These are phyloP conservation scores for Pseudozyma pruni DNA, from an alignment of 1,284 basidiomycete genomes.

Conservation along the genomic window DNA sequence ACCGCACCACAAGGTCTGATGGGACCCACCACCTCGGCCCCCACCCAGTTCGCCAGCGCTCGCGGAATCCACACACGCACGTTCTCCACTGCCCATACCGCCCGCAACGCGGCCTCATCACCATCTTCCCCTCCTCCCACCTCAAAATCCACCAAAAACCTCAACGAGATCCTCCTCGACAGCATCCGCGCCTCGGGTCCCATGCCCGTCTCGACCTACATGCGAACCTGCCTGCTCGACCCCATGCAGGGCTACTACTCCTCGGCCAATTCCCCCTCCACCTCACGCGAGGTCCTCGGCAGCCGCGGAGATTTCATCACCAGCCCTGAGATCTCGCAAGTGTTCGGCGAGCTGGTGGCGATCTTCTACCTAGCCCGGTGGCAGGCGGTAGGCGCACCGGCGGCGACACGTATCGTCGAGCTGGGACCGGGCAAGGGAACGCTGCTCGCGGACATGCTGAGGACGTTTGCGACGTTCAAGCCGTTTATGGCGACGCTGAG, in stretches of 20 bases:
- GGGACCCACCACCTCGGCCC: conserved; percentile 20
- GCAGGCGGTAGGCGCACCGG: conserved; percentile 73
- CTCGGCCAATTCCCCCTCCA: conserved; percentile 36
- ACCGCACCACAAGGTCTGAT: conserved; percentile 22
- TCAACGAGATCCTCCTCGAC: conserved; percentile 43
- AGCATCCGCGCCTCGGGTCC: conserved; percentile 55
- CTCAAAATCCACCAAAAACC: conserved; percentile 23
- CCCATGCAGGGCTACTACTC: conserved; percentile 66
- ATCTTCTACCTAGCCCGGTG: conserved; percentile 85
- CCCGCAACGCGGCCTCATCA: neutral
- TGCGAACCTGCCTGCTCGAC: conserved; percentile 64
- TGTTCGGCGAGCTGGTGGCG: conserved; percentile 82
- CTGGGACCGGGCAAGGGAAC: conserved; percentile 95
- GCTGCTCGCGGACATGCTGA: conserved; percentile 87
- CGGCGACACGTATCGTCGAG: conserved; percentile 81
- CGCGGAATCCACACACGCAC: conserved; percentile 24
- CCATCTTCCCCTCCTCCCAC: neutral
- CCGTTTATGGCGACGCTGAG: conserved; percentile 49
- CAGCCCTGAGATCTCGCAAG: conserved; percentile 93
- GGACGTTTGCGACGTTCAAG: conserved; percentile 69
- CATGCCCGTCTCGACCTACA: conserved; percentile 64
- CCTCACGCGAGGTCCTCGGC: conserved; percentile 78
- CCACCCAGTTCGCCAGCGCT: conserved; percentile 15
- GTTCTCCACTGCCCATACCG: conserved; percentile 5
- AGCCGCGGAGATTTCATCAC: conserved; percentile 92